A percentile compares a stretch with the other conserved stretches of the same genome.
These are phyloP conservation scores for Salvia hispanica DNA, from an alignment of 257 asterid species.

Conservation along the genomic window DNA sequence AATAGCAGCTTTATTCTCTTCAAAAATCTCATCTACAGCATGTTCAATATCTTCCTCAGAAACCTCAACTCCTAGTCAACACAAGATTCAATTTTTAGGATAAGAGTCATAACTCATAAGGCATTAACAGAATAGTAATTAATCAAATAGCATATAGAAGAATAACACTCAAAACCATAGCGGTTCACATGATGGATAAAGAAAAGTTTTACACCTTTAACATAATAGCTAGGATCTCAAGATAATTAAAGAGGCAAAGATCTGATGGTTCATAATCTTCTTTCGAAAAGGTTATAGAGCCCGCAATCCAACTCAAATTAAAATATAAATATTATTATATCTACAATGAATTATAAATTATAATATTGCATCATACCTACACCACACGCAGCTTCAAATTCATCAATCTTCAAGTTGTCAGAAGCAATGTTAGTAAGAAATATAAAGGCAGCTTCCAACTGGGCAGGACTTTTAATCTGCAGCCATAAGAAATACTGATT, in stretches of 20 bases:
- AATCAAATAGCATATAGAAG: constrained; percentile 17
- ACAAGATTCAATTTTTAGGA: constrained; percentile 17
- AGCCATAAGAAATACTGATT: constrained; percentile 5
- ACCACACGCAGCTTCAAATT: constrained; percentile 85
- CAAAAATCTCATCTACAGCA: constrained; percentile 66
- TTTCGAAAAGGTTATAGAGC: neutral
- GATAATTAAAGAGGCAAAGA: constrained; percentile 12
- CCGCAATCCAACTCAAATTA: neutral
- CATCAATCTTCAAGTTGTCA: constrained; percentile 51
- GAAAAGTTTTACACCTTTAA: neutral
- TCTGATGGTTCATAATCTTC: neutral
- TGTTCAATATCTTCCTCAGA: constrained; percentile 62
- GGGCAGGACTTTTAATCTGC: constrained; percentile 78
- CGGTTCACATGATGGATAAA: neutral
- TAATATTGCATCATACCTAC: constrained; percentile 57
- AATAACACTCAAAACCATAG: neutral
- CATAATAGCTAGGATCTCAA: constrained; percentile 1
- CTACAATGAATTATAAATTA: neutral
- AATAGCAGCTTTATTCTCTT: constrained; percentile 59
- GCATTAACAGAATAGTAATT: neutral
- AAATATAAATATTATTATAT: neutral
- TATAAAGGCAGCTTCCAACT: constrained; percentile 78
- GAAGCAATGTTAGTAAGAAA: constrained; percentile 59
- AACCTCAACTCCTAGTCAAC: constrained; percentile 73
- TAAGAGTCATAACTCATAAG: constrained; percentile 6